These are phyloP conservation scores for Aspergillus cristatus DNA, from an alignment of 495 filamentous ascomycete species.

Conservation along the genomic window DNA sequence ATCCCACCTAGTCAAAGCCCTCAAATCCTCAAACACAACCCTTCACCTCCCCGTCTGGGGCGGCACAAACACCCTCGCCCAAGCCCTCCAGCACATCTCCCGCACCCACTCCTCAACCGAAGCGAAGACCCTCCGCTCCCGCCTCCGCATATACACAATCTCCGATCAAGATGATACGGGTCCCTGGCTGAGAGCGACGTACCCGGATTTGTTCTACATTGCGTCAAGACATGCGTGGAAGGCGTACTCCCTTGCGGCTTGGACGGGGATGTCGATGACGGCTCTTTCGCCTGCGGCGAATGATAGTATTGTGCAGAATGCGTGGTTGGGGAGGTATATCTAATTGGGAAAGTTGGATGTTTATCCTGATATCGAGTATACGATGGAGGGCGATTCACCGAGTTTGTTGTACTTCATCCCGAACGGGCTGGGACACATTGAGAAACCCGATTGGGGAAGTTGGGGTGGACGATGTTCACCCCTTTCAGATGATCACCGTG, in stretches of 20 bases:
- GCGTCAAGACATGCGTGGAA: conserved; percentile 38
- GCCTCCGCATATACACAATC: conserved; percentile 38
- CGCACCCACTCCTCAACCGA: conserved; percentile 11
- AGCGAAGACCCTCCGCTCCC: conserved; percentile 20
- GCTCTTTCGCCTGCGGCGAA: conserved; percentile 28
- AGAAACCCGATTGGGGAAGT: conserved; percentile 34
- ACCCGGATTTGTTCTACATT: conserved; percentile 39
- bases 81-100: conserved; percentile 8
- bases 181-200: conserved; percentile 36
- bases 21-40: conserved; percentile 19
- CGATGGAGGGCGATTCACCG: conserved; percentile 40
- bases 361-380: conserved; percentile 35
- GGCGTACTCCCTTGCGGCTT: conserved; percentile 37
- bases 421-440: conserved; percentile 35
- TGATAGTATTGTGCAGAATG: conserved; percentile 33
- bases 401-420: conserved; percentile 39
- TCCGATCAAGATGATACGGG: conserved; percentile 43
- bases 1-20: conserved; percentile 27
- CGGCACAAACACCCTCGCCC: conserved; percentile 38
- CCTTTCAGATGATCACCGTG: conserved; percentile 4
- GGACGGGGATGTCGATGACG: conserved; percentile 18
- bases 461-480: conserved; percentile 40
- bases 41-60: conserved; percentile 41
- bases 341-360: conserved; percentile 32
- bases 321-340: conserved; percentile 39